Evolutionary conservation across 805 yeast genomes (phyloP).

Genomic region (Debaryomyces tyrocola): DNA sequence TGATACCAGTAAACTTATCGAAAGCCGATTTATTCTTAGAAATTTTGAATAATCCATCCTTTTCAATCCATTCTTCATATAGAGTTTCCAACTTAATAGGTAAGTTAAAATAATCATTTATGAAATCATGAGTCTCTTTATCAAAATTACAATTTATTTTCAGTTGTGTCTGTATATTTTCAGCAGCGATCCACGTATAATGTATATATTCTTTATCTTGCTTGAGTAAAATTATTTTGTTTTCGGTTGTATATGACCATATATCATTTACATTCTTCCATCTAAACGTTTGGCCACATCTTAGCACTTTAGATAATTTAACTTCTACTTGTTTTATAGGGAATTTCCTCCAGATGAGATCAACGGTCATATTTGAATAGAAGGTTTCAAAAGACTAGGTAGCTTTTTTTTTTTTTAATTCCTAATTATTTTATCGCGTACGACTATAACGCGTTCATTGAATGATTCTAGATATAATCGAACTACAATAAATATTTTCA

Average conservation of each 20-base stretch:
- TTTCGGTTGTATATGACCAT: constrained; percentile 66
- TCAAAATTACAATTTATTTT: constrained; percentile 4
- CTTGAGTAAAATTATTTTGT: constrained; percentile 60
- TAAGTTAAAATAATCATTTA: constrained; percentile 72
- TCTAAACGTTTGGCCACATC: constrained; percentile 85
- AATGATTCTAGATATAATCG: not conserved
- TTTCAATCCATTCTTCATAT: constrained; percentile 59
- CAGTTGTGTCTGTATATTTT: constrained; percentile 1
- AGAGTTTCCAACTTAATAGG: constrained; percentile 52
- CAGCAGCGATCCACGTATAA: constrained; percentile 40
- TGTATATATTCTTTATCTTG: constrained; percentile 56
- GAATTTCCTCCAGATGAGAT: constrained; percentile 22
- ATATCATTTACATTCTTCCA: constrained; percentile 66
- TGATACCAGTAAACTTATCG: constrained; percentile 58
- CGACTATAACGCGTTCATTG: not conserved
- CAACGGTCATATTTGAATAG: constrained; percentile 18
- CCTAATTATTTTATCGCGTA: not conserved
- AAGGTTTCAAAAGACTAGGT: not conserved
- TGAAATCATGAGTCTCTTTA: constrained; percentile 41
- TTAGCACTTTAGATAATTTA: constrained; percentile 59
- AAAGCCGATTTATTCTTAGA: constrained; percentile 32
- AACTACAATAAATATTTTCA: constrained; percentile 1
- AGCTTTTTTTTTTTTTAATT: not conserved
- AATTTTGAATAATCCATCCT: constrained; percentile 50
- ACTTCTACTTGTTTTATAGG: constrained; percentile 43